Base-by-base conservation (phyloP, 805 yeast genomes). In the Metschnikowia hibisci region DNA sequence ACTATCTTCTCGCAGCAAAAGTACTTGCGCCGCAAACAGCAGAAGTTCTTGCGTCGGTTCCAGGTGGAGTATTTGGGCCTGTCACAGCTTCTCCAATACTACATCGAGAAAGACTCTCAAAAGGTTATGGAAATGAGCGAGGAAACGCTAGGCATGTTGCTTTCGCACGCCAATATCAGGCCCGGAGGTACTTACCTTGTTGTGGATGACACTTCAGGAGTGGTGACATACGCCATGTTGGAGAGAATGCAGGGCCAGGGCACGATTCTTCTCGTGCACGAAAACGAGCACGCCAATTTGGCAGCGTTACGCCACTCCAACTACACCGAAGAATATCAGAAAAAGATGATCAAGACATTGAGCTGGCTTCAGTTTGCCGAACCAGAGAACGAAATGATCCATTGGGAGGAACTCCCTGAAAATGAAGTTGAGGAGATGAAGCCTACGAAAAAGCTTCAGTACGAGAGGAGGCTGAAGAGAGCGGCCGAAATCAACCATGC, bases 191-290 rank as follows among this genome's bases (percentile, higher is more conserved):
- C 77, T 45, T 93, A 93, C 57, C 67, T 93, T 16, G 82, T 91
- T 3, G 73, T 88, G 42, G 99, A 93, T 58, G 99, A 93, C 58
- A 84, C 96, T n/a, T 90, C 96, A 26, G 96, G 98, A 6, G 73
- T 91, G n/a, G 60, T 93, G 1, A 77, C 86, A 5, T 86, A 86
- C 47, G 87, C 95, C 4, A 71, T 93, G 74, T 60, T 93, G 64
- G 99, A 93, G 61, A 74, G 97, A 58, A 87, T 95, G 91, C 81
- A 80, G 47, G 96, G 96, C 11, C 67, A 78, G 41, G 83, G 83
- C 9, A 59, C 71, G 3, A 79, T 93, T 34, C 73, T 87, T 3
- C 74, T 87, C 15, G 71, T 82, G 1, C 97, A 93, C 64, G 99
- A 93, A 59, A 88, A 88, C 62, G 99, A 93, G 62, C 97, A 91